Evolutionary conservation across 331 rosid genomes (phyloP).

Genomic region (Pyrus hybrid): DNA sequence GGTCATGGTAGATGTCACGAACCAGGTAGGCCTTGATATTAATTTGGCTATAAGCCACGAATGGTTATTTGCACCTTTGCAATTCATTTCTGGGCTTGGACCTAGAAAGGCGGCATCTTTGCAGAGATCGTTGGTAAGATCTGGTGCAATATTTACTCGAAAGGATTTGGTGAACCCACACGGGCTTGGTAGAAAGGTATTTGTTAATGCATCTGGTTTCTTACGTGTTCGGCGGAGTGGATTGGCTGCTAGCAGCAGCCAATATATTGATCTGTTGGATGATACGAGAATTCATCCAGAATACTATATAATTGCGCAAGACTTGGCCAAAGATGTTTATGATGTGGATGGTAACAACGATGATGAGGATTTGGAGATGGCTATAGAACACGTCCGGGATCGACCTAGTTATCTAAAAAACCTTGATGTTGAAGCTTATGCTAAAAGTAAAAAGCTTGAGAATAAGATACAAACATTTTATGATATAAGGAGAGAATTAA

Average conservation of each 20-base stretch:
- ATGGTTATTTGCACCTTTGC: constrained; percentile 90
- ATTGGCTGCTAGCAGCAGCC: constrained; percentile 83
- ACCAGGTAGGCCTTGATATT: constrained; percentile 92
- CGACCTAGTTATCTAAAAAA: constrained; percentile 67
- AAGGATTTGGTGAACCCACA: constrained; percentile 80
- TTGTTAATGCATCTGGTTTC: constrained; percentile 91
- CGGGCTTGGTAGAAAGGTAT: constrained; percentile 86
- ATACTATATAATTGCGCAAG: constrained; percentile 83
- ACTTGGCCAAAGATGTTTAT: constrained; percentile 90
- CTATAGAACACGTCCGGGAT: constrained; percentile 90
- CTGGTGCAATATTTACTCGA: constrained; percentile 81
- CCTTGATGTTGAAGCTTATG: constrained; percentile 76
- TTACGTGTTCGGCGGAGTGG: constrained; percentile 94
- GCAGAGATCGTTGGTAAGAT: constrained; percentile 83
- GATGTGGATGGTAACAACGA: constrained; percentile 80
- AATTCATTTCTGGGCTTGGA: constrained; percentile 94
- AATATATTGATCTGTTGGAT: constrained; percentile 86
- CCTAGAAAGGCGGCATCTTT: constrained; percentile 96
- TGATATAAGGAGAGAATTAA: constrained; percentile 80
- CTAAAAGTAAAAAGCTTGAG: constrained; percentile 41
- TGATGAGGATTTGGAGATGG: constrained; percentile 95
- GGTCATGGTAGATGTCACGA: constrained; percentile 88
- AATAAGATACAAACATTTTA: constrained; percentile 68
- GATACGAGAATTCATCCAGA: constrained; percentile 99
- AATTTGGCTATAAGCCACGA: constrained; percentile 87